Conservation (phyloP, 352 stramenopile genomes). For the Pythium biforme region DNA sequence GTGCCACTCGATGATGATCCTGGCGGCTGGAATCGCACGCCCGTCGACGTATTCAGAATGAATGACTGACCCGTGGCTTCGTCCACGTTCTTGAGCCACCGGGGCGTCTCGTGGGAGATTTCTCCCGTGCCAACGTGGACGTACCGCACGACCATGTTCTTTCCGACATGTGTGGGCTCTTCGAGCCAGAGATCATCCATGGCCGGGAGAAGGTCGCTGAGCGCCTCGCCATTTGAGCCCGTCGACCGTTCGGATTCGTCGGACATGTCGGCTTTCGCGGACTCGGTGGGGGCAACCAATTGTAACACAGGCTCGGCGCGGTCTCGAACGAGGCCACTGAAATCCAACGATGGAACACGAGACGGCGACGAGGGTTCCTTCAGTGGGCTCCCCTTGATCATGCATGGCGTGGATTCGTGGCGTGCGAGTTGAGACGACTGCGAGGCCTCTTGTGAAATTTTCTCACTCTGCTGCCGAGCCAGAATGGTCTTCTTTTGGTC, state of each 20-base stretch:
- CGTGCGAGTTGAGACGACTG: neutral
- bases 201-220: conserved; percentile 20
- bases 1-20: neutral
- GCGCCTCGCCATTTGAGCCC: conserved; percentile 5
- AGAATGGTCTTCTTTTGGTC: neutral
- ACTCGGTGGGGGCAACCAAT: neutral
- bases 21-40: conserved; percentile 22
- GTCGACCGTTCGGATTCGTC: conserved; percentile 11
- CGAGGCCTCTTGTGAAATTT: neutral
- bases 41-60: conserved; percentile 25
- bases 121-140: conserved; percentile 19
- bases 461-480: conserved; percentile 22
- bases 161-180: neutral
- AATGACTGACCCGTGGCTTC: conserved; percentile 11
- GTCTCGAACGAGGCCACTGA: conserved; percentile 4
- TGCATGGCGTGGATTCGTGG: conserved; percentile 5
- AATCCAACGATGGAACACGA: conserved; percentile 17
- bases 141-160: conserved; percentile 1
- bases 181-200: conserved; percentile 28
- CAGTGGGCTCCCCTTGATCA: neutral
- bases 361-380: neutral
- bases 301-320: neutral
- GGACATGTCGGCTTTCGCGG: neutral
- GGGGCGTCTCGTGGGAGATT: conserved; percentile 7
- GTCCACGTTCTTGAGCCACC: conserved; percentile 20